Conservation (phyloP, 805 yeast species). For the Lipomyces chichibuensis region DNA sequence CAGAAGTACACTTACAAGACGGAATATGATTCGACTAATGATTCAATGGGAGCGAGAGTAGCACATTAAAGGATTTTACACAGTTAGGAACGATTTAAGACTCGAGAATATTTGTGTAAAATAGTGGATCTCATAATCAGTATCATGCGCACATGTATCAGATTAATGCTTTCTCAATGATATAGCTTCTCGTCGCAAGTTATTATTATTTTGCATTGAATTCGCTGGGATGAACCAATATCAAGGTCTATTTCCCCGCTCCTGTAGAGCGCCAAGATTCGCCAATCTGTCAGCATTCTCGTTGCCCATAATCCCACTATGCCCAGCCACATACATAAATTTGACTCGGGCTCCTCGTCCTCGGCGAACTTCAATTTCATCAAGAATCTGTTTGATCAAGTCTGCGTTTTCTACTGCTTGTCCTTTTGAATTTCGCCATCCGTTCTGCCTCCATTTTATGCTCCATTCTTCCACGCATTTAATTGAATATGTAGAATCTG, state of each 20-base stretch:
- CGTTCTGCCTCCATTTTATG: constrained; percentile 57
- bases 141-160: neutral
- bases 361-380: constrained; percentile 48
- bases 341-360: constrained; percentile 44
- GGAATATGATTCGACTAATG: constrained; percentile 51
- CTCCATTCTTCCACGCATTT: constrained; percentile 60
- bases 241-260: neutral
- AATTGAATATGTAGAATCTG: constrained; percentile 74
- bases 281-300: constrained; percentile 79
- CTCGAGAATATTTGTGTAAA: neutral
- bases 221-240: neutral
- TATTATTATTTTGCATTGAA: neutral
- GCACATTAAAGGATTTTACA: neutral
- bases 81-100: neutral
- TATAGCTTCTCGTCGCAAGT: neutral
- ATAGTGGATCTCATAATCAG: neutral
- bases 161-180: neutral
- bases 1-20: constrained; percentile 41
- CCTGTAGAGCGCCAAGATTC: constrained; percentile 51
- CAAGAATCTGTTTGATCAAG: constrained; percentile 48
- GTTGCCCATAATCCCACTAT: constrained; percentile 69
- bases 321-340: constrained; percentile 71
- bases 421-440: constrained; percentile 55
- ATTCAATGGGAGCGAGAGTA: constrained; percentile 46
- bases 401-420: constrained; percentile 56